Evolutionary conservation across 108 stramenopile species (phyloP), one percentile per base, ranked within the genome.

Genomic region (Cyclotella kingstonii): DNA sequence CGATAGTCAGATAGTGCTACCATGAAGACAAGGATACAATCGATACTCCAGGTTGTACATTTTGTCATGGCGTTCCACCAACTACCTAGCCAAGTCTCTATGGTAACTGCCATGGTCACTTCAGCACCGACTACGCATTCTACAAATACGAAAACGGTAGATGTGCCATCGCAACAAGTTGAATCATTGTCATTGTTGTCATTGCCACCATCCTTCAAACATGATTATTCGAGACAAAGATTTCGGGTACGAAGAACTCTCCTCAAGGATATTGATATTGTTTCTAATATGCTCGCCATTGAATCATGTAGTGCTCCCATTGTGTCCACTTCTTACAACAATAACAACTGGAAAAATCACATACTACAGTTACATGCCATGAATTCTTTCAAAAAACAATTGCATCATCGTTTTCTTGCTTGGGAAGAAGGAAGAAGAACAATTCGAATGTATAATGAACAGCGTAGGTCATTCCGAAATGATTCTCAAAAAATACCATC

Each of bases 341-440:
- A 40, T 5, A 4, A 34, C 10, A 50, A 59, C 19, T 68, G 67
- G 67, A 73, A 63, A 12, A 40, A 52, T 12, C 28, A 22, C 5
- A 47, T 73, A 50, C 40, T 54, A 28, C 55, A 28, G 5, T n/a
- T 73, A 19, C 46, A 63, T 4, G 57, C 48, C 31, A 73, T 65
- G 31, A 60, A 57, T 12, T 34, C 29, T 35, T 52, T 73, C 1
- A 26, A 53, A 25, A 48, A 45, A 39, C 72, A 73, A 33, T 44
- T 88, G 41, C 39, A 22, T 12, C 66, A 68, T 33, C 65, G 87
- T 38, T 30, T 81, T 9, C 36, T 50, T 19, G 82, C 84, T 1
- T 54, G 83, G 26, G 53, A 69, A 25, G 79, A 68, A 12, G 86
- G 79, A 21, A 49, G 68, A 36, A 67, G 66, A 17, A 44, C 63